Evolutionary conservation across 345 rosid genomes (phyloP).

Genomic region (Boechera stricta): DNA sequence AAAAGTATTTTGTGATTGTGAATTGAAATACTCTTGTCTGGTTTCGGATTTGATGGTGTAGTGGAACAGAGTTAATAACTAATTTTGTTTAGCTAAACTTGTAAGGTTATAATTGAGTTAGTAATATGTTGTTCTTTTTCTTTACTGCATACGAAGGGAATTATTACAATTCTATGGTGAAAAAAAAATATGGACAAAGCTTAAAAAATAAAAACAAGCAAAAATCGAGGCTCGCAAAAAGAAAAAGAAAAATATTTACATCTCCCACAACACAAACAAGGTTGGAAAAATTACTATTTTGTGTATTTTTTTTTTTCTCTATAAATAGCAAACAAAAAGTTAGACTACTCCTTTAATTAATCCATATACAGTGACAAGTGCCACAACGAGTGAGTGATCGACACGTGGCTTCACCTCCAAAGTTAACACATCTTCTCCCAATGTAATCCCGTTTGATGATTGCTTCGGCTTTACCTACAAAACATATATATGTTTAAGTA

Average conservation of each 20-base stretch:
- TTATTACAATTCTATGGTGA: neutral
- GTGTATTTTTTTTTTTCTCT: conserved; percentile 15
- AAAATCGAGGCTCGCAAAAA: conserved; percentile 22
- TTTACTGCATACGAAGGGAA: neutral
- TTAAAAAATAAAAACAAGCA: too few species aligned
- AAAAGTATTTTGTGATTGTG: neutral
- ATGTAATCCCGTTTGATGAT: conserved; percentile 53
- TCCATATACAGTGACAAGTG: conserved; percentile 57
- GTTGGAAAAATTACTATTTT: conserved; percentile 42
- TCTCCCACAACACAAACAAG: conserved; percentile 40
- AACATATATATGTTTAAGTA: neutral
- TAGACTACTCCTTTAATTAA: conserved; percentile 53
- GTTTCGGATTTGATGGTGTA: neutral
- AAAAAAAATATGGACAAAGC: neutral
- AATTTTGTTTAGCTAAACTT: neutral
- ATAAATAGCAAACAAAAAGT: conserved; percentile 9
- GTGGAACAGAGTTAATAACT: neutral
- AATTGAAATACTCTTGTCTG: neutral
- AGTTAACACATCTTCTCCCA: conserved; percentile 57
- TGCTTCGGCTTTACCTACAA: conserved; percentile 62
- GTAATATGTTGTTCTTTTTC: neutral
- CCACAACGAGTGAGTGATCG: conserved; percentile 55
- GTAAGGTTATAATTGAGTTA: neutral
- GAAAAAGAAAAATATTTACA: conserved; percentile 25
- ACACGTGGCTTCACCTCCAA: conserved; percentile 57